Base-by-base conservation (phyloP, 208 protist species). In the Crithidia brevicula region DNA sequence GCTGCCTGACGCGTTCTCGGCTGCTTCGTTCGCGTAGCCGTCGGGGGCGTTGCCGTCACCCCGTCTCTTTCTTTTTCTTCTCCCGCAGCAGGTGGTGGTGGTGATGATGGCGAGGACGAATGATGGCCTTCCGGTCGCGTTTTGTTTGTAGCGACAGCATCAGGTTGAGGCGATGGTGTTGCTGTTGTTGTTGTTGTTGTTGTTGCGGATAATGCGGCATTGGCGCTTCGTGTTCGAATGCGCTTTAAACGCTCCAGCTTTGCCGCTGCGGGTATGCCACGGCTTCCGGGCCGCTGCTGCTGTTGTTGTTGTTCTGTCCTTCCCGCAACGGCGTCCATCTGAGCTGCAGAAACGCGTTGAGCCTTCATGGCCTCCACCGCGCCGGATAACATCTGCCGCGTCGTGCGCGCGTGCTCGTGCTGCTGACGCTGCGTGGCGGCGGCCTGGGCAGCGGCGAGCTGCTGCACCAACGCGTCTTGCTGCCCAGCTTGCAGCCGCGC, bases 391-490 rank as follows among this genome's bases (percentile, higher is more conserved):
- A 85, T 85, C 40, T 61, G 51, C 28, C 68, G 65, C 33, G 68
- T 79, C 5, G 62, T 31, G 34, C 28, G 31, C 52, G 75, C 71
- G 31, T 81, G 76, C 20, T 58, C 47, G 1, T 47, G 13, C 50
- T 77, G 78, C 63, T 73, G 51, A 33, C 68, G 53, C 53, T 76
- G 57, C 36, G 36, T 60, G 22, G 68, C 63, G 2, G 60, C 62
- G 27, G 73, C 63, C 42, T 91, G 81, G 18, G 74, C 42, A 13
- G 54, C 66, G 7, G 66, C 51, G 2, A 87, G 73, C 54, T 86
- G 81, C 36, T 85, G 64, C 38, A 84, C 42, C 20, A 89, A 76
- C 18, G 79, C 45, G n/a, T 74, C 72, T 28, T 85, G 76, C 62
- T 91, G 72, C 52, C 67, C 53, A 11, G 74, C 63, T 31, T 81